Evolutionary conservation across 2,329 filamentous ascomycete genomes (phyloP).

Genomic region (Arthrobotrys megalospora): DNA sequence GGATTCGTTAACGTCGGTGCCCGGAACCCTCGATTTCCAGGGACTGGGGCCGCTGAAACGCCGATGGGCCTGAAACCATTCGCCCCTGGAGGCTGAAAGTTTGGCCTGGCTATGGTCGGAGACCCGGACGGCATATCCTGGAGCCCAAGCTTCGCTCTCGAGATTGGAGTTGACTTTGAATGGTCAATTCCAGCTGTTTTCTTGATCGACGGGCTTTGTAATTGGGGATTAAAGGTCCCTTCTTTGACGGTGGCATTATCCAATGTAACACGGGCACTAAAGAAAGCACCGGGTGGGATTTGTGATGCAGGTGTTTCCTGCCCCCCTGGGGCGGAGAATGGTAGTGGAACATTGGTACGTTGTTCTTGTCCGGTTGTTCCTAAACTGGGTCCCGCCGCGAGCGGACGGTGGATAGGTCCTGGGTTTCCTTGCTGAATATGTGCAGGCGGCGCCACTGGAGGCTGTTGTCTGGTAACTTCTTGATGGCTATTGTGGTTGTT

Average conservation of each 20-base stretch:
- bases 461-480: constrained; percentile 49
- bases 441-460: constrained; percentile 34
- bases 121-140: constrained; percentile 45
- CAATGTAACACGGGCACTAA: constrained; percentile 63
- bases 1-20: constrained; percentile 53
- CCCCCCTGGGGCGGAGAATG: constrained; percentile 51
- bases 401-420: constrained; percentile 32
- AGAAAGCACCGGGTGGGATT: constrained; percentile 63
- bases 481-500: constrained; percentile 39
- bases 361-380: constrained; percentile 30
- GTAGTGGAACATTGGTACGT: constrained; percentile 27
- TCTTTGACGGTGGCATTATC: constrained; percentile 61
- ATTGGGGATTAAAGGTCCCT: constrained; percentile 63
- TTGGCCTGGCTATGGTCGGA: constrained; percentile 54
- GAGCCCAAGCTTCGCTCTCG: constrained; percentile 61
- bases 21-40: constrained; percentile 45
- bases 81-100: constrained; percentile 63
- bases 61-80: constrained; percentile 57
- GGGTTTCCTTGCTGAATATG: constrained; percentile 11
- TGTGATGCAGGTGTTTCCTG: constrained; percentile 55
- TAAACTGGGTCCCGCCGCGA: neutral
- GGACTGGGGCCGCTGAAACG: constrained; percentile 34
- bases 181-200: constrained; percentile 64
- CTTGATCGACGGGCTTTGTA: constrained; percentile 63
- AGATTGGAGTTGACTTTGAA: constrained; percentile 64